phyloP scores from a whole-genome alignment of 768 basidiomycete genomes.

The Lentinus tigrinus region DNA sequence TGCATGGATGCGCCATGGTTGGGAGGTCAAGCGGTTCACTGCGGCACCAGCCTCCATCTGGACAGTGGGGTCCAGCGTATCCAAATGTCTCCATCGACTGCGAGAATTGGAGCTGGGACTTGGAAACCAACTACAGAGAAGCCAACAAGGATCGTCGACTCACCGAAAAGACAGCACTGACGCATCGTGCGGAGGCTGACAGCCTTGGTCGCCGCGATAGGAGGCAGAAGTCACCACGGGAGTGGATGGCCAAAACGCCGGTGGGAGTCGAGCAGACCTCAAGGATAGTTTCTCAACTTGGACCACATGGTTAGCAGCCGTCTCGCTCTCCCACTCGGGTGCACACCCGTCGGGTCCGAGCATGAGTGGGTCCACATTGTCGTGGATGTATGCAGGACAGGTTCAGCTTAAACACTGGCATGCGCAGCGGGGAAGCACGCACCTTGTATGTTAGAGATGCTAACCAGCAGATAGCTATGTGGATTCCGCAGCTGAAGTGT shows the following conservation, averaged over 20 bases:
- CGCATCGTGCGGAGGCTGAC: neutral
- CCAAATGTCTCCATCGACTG: neutral
- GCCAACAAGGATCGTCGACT: conserved; percentile 10
- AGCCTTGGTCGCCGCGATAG: neutral
- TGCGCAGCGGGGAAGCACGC: neutral
- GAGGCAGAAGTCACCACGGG: neutral
- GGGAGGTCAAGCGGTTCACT: too few species aligned
- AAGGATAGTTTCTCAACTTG: neutral
- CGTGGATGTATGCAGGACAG: conserved; percentile 3
- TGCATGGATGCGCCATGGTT: too few species aligned
- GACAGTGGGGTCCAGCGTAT: neutral
- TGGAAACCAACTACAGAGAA: neutral
- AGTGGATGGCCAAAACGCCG: neutral
- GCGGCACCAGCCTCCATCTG: too few species aligned
- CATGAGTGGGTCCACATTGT: conserved; percentile 11
- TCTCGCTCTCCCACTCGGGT: too few species aligned
- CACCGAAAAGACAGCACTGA: neutral
- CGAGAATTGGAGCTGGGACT: neutral
- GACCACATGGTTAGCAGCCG: neutral
- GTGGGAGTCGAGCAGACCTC: neutral
- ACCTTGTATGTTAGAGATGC: conserved; percentile 7
- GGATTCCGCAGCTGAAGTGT: conserved; percentile 3
- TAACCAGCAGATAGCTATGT: neutral
- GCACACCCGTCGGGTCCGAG: neutral
- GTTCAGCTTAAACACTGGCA: neutral